Conservation (phyloP, 768 basidiomycete genomes). For the Lyophyllum semitale region DNA sequence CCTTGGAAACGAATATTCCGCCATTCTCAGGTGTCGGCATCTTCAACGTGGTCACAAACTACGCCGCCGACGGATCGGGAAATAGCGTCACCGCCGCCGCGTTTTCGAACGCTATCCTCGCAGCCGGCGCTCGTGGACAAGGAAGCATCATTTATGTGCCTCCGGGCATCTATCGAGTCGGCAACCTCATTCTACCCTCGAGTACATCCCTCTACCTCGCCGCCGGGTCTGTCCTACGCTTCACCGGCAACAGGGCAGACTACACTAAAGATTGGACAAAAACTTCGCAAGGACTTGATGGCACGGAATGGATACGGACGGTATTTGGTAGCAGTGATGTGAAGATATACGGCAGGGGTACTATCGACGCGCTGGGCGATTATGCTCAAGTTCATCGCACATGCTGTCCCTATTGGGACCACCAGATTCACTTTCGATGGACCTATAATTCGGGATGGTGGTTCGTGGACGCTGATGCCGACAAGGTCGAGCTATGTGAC, state of each 20-base stretch:
- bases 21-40: not conserved
- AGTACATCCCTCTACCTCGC: slow-evolving; percentile 5
- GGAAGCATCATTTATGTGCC: slow-evolving; percentile 5
- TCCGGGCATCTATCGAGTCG: slow-evolving; percentile 3
- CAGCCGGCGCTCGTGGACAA: not conserved
- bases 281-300: slow-evolving; percentile 2
- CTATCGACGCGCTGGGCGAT: slow-evolving; percentile 4
- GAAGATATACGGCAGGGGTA: slow-evolving; percentile 9
- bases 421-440: slow-evolving; percentile 6
- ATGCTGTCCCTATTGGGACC: slow-evolving; percentile 10
- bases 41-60: slow-evolving; percentile 6
- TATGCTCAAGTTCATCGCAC: slow-evolving; percentile 15
- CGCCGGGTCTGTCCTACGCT: slow-evolving; percentile 6
- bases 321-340: slow-evolving; percentile 4
- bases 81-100: not conserved
- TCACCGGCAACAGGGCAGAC: slow-evolving; percentile 8
- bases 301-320: slow-evolving; percentile 12
- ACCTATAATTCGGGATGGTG: slow-evolving; percentile 6
- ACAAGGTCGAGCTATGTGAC: slow-evolving; percentile 11
- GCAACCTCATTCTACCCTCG: slow-evolving; percentile 7
- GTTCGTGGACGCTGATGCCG: slow-evolving; percentile 7
- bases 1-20: slow-evolving; percentile 2
- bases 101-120: not conserved
- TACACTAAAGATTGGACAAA: slow-evolving; percentile 12
- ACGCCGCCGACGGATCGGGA: slow-evolving; percentile 3